Conservation (phyloP, 345 rosid species). For the Barbarea vulgaris region DNA sequence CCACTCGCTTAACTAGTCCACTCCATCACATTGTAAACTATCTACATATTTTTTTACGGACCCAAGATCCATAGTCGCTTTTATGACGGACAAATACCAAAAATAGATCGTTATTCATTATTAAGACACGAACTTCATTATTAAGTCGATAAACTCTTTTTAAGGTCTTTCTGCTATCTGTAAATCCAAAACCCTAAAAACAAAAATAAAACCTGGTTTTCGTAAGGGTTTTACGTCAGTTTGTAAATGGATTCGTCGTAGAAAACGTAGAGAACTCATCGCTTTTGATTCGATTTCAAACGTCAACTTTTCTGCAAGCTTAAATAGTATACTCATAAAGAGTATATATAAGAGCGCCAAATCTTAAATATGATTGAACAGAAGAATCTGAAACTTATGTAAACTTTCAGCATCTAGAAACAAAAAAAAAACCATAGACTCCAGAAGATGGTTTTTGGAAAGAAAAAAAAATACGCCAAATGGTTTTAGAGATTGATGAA, state of each 20-base stretch:
- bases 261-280: too few relatives aligned
- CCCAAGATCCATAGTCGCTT: too few relatives aligned
- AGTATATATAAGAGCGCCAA: neutral
- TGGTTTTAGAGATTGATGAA: slow-evolving; percentile 1
- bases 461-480: neutral
- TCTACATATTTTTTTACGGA: too few relatives aligned
- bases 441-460: neutral
- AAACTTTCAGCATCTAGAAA: neutral
- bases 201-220: too few relatives aligned
- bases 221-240: too few relatives aligned
- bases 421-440: neutral
- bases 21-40: too few relatives aligned
- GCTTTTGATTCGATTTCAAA: too few relatives aligned
- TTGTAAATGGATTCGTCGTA: too few relatives aligned
- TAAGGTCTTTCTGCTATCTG: neutral
- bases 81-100: too few relatives aligned
- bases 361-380: neutral
- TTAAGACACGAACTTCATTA: neutral
- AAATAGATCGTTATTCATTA: too few relatives aligned
- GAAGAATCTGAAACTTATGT: neutral
- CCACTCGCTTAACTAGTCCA: neutral
- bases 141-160: neutral
- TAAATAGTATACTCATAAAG: too few relatives aligned
- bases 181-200: neutral
- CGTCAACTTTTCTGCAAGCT: too few relatives aligned